Evolutionary conservation across 148 eudicot species (phyloP).

Genomic region (Polygonum aviculare): DNA sequence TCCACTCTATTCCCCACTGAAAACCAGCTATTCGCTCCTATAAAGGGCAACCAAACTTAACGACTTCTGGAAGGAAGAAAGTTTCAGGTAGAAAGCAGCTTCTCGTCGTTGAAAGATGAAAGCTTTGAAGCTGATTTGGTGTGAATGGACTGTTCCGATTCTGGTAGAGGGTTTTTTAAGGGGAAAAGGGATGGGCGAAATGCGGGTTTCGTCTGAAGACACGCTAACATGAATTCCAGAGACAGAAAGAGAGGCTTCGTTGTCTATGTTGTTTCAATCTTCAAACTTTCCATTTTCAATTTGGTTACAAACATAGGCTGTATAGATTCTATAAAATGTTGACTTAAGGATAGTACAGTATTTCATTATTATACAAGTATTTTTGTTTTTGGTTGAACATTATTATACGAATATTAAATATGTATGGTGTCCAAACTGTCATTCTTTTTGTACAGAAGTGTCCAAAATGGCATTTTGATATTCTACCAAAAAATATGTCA

Average conservation of each 20-base stretch:
- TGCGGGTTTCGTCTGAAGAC: background rate
- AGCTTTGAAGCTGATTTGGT: background rate
- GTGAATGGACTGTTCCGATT: background rate
- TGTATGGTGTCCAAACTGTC: no score
- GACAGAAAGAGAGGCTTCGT: background rate
- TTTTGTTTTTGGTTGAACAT: no score
- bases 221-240: background rate
- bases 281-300: constrained; percentile 4
- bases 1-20: background rate
- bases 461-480: no score
- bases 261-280: background rate
- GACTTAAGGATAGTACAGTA: no score
- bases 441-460: no score
- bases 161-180: background rate
- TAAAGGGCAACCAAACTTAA: background rate
- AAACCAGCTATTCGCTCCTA: background rate
- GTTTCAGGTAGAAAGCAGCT: background rate
- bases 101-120: background rate
- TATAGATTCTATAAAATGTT: no score
- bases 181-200: background rate
- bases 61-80: background rate
- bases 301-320: background rate
- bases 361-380: no score
- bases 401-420: no score
- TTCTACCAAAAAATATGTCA: no score